phyloP scores from a whole-genome alignment of 805 yeast genomes.

The Candida coleopterorum region DNA sequence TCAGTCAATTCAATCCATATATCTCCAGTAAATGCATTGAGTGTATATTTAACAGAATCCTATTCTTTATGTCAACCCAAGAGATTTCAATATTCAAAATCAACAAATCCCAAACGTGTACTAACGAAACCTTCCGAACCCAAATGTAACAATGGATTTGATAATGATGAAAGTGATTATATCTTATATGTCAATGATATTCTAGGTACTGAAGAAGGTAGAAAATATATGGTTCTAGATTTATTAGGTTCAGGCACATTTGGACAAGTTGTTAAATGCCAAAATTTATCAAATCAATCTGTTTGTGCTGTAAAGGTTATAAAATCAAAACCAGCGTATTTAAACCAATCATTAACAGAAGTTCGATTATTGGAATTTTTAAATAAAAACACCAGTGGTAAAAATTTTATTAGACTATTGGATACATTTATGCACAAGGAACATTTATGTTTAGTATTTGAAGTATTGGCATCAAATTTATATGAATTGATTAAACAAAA shows the following conservation, averaged over 20 bases:
- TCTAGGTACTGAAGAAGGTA: slow-evolving; percentile 77
- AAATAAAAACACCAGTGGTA: slow-evolving; percentile 60
- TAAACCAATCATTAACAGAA: slow-evolving; percentile 89
- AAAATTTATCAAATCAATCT: slow-evolving; percentile 71
- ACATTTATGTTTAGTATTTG: slow-evolving; percentile 91
- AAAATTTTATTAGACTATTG: slow-evolving; percentile 69
- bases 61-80: slow-evolving; percentile 79
- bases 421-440: slow-evolving; percentile 91
- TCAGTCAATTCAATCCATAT: slow-evolving; percentile 59
- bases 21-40: slow-evolving; percentile 78
- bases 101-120: slow-evolving; percentile 87
- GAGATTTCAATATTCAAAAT: slow-evolving; percentile 70
- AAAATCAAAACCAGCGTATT: slow-evolving; percentile 84
- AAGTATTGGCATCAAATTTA: slow-evolving; percentile 77
- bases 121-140: slow-evolving; percentile 91
- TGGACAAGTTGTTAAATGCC: slow-evolving; percentile 97
- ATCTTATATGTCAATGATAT: slow-evolving; percentile 93
- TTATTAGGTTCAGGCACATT: slow-evolving; percentile 94
- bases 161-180: slow-evolving; percentile 85
- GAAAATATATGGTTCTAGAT: slow-evolving; percentile 85
- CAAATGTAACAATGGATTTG: slow-evolving; percentile 72
- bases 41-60: slow-evolving; percentile 72
- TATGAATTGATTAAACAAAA: slow-evolving; percentile 91
- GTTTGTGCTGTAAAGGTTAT: slow-evolving; percentile 93
- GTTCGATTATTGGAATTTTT: slow-evolving; percentile 80